These are phyloP conservation scores for Tulasnella sp. DNA, from an alignment of 768 basidiomycete genomes.

Conservation along the genomic window DNA sequence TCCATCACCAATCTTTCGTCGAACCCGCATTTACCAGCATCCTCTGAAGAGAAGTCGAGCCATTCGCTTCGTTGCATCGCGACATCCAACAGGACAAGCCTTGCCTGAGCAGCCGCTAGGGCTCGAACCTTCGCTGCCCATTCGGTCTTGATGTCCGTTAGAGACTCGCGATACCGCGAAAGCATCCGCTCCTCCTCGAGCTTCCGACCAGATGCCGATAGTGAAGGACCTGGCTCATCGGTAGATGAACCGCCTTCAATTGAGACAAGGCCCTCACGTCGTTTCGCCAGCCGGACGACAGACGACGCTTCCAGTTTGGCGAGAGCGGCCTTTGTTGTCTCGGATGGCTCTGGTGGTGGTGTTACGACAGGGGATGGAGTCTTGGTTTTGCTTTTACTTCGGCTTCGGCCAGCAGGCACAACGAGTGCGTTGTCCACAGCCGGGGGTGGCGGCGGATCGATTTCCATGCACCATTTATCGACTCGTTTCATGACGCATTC, in stretches of 20 bases:
- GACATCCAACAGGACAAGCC: conserved; percentile 64
- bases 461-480: conserved; percentile 30
- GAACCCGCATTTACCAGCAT: conserved; percentile 68
- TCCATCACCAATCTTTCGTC: conserved; percentile 82
- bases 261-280: conserved; percentile 33
- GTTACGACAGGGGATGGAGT: conserved; percentile 10
- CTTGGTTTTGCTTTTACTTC: conserved; percentile 17
- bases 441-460: conserved; percentile 1
- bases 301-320: conserved; percentile 12
- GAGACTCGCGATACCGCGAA: conserved; percentile 37
- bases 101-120: conserved; percentile 57
- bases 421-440: not conserved
- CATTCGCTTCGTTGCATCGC: conserved; percentile 66
- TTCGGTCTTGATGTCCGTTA: conserved; percentile 56
- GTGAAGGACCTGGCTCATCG: not conserved
- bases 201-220: not conserved
- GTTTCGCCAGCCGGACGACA: conserved; percentile 27
- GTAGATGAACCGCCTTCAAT: conserved; percentile 13
- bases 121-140: conserved; percentile 72
- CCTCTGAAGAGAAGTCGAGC: conserved; percentile 50
- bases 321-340: not conserved
- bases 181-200: conserved; percentile 55
- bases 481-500: conserved; percentile 36
- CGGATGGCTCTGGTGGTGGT: not conserved
- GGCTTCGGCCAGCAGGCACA: not conserved